Percentiles rank a stretch among this genome's conserved stretches.
Conservation (phyloP, 345 rosid species). For the Hibiscus tridactylites region DNA sequence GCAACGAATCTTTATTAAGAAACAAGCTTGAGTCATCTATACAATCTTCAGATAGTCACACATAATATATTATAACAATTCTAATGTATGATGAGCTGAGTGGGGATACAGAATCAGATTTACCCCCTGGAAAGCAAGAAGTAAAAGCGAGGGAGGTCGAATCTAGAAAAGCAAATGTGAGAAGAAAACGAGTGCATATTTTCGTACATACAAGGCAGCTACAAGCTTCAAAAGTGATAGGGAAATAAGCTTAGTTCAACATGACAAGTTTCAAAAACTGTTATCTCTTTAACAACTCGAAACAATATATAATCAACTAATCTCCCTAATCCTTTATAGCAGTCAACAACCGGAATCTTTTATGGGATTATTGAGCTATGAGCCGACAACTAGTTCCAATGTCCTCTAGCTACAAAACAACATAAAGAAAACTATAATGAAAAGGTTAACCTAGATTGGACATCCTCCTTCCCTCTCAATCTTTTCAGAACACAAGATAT, state of each 20-base stretch:
- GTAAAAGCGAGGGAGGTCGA: neutral
- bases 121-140: neutral
- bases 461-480: conserved; percentile 91
- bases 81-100: neutral
- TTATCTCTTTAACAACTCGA: neutral
- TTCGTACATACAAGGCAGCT: neutral
- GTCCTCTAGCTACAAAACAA: neutral
- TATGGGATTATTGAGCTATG: neutral
- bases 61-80: neutral
- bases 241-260: neutral
- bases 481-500: conserved; percentile 76
- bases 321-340: neutral
- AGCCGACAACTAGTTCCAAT: neutral
- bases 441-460: conserved; percentile 62
- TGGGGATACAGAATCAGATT: neutral
- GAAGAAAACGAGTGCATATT: neutral
- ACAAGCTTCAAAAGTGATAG: neutral
- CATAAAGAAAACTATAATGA: neutral
- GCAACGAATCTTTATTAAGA: neutral
- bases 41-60: neutral
- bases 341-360: neutral
- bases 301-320: neutral
- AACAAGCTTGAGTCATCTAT: neutral
- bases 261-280: neutral
- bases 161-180: neutral